Percentiles rank a stretch among this genome's conserved stretches.
phyloP scores from a whole-genome alignment of 768 basidiomycete species.

The Russula earlei region DNA sequence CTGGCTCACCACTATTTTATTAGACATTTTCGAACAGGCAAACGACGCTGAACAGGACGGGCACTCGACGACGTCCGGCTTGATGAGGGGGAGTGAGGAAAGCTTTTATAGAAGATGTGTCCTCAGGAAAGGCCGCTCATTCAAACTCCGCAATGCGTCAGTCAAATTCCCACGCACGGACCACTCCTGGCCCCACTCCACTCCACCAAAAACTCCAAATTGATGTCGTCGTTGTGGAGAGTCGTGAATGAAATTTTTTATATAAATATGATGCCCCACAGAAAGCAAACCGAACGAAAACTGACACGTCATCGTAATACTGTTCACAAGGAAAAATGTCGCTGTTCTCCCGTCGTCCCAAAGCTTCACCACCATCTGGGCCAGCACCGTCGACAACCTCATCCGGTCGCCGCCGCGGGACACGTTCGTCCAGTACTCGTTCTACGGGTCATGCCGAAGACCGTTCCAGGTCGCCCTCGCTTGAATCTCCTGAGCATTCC shows the following conservation, averaged over 20 bases:
- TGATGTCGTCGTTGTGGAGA: neutral
- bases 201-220: neutral
- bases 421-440: neutral
- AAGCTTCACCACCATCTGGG: neutral
- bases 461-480: neutral
- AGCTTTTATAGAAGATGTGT: slow-evolving; percentile 35
- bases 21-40: slow-evolving; percentile 59
- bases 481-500: neutral
- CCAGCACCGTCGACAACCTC: neutral
- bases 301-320: neutral
- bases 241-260: no score
- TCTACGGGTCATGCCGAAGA: neutral
- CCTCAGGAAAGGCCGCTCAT: slow-evolving; percentile 31
- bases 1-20: slow-evolving; percentile 97
- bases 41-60: slow-evolving; percentile 24
- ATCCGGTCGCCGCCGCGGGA: neutral
- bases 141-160: slow-evolving; percentile 34
- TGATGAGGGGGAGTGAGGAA: slow-evolving; percentile 28
- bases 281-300: neutral
- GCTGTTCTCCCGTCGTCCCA: neutral
- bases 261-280: neutral
- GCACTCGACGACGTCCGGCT: slow-evolving; percentile 26
- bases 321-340: neutral
- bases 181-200: slow-evolving; percentile 20
- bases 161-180: slow-evolving; percentile 40